Conservation (phyloP, 208 protist genomes). For the Leishmania martiniquensis region DNA sequence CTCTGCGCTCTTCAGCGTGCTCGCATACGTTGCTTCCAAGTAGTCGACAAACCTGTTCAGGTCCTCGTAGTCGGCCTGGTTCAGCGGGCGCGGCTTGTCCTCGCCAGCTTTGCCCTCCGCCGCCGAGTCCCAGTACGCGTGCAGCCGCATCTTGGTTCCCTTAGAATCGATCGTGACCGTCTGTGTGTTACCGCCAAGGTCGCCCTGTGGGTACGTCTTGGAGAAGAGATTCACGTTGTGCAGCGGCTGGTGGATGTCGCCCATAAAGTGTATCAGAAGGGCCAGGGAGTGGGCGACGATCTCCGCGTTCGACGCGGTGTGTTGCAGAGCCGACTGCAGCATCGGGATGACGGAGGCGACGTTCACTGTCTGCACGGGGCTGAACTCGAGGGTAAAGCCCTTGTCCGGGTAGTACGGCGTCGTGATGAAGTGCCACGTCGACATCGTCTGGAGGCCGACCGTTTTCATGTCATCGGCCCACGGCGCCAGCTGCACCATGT, state of each 20-base stretch:
- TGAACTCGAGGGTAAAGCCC: constrained; percentile 19
- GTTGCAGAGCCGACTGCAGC: constrained; percentile 25
- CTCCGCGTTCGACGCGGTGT: constrained; percentile 1
- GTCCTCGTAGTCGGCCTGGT: neutral
- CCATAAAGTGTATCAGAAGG: constrained; percentile 56
- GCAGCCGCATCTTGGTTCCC: neutral
- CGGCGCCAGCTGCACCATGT: constrained; percentile 43
- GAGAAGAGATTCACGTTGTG: constrained; percentile 45
- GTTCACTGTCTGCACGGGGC: constrained; percentile 28
- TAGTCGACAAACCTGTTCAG: neutral
- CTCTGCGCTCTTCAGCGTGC: neutral
- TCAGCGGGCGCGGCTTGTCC: neutral
- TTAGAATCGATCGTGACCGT: neutral
- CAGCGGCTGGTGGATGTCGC: constrained; percentile 37
- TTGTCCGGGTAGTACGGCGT: constrained; percentile 34
- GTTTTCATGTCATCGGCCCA: constrained; percentile 53
- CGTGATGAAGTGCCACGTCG: constrained; percentile 54
- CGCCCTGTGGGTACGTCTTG: constrained; percentile 34
- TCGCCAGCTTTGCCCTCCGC: neutral
- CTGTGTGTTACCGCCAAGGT: constrained; percentile 41
- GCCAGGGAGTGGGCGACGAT: constrained; percentile 19
- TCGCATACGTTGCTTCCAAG: neutral
- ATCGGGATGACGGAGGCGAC: constrained; percentile 35
- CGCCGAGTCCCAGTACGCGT: neutral
- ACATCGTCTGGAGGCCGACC: constrained; percentile 31